Evolutionary conservation across 1,139 yeast genomes (phyloP).

Genomic region (Candida glucosophila): DNA sequence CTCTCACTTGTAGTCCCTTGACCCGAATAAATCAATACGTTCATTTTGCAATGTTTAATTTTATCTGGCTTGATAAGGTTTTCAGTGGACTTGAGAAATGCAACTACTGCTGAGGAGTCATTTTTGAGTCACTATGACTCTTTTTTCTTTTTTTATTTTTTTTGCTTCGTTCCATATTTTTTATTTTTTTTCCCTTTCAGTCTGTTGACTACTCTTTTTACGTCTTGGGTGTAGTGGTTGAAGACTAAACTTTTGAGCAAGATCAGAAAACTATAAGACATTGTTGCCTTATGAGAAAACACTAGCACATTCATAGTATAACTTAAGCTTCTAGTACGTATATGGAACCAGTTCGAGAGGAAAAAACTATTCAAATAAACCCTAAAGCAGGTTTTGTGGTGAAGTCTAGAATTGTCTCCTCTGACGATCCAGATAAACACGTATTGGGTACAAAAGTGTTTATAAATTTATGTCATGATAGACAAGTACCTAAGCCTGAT

Average conservation of each 20-base stretch:
- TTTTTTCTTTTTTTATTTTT: too few relatives aligned
- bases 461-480: slow-evolving; percentile 64
- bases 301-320: too few relatives aligned
- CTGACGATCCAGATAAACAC: slow-evolving; percentile 14
- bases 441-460: slow-evolving; percentile 56
- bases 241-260: too few relatives aligned
- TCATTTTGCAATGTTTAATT: slow-evolving; percentile 35
- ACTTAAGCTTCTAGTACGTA: too few relatives aligned
- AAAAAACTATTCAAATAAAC: slow-evolving; percentile 13
- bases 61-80: not conserved
- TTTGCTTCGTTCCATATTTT: too few relatives aligned
- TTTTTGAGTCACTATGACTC: too few relatives aligned
- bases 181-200: too few relatives aligned
- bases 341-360: too few relatives aligned
- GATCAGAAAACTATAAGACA: too few relatives aligned
- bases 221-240: too few relatives aligned
- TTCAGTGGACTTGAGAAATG: not conserved
- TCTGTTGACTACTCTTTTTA: too few relatives aligned
- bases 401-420: slow-evolving; percentile 43
- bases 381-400: slow-evolving; percentile 62
- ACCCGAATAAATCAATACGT: slow-evolving; percentile 74
- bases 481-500: slow-evolving; percentile 47
- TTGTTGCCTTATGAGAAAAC: too few relatives aligned
- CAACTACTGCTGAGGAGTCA: not conserved
- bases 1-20: slow-evolving; percentile 85